These are phyloP conservation scores for Trichoderma koningii DNA, from an alignment of 2,329 filamentous ascomycete species.

Conservation along the genomic window DNA sequence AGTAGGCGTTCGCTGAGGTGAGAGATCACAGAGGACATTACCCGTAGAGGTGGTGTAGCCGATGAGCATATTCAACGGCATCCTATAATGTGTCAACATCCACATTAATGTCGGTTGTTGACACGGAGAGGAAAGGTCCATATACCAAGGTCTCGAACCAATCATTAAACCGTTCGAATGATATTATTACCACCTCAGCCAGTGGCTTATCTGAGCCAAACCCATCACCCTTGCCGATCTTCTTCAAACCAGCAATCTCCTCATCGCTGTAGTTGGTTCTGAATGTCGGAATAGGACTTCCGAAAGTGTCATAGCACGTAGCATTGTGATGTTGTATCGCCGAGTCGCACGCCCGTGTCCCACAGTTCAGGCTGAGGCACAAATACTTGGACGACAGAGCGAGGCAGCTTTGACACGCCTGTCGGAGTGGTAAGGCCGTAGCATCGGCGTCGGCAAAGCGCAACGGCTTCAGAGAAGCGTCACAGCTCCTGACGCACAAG, in stretches of 20 bases:
- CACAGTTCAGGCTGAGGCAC: slow-evolving; percentile 19
- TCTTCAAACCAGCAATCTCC: slow-evolving; percentile 37
- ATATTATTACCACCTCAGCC: slow-evolving; percentile 41
- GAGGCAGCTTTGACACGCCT: slow-evolving; percentile 16
- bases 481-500: slow-evolving; percentile 6
- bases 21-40: slow-evolving; percentile 26
- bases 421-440: neutral
- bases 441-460: neutral
- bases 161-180: slow-evolving; percentile 37
- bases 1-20: neutral
- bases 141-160: slow-evolving; percentile 46
- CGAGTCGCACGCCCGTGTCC: slow-evolving; percentile 1
- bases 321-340: slow-evolving; percentile 16
- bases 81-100: slow-evolving; percentile 35
- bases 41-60: slow-evolving; percentile 44
- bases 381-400: slow-evolving; percentile 25
- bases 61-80: slow-evolving; percentile 40
- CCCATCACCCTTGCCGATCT: slow-evolving; percentile 37
- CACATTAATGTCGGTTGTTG: neutral
- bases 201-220: slow-evolving; percentile 27
- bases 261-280: slow-evolving; percentile 39
- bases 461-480: neutral
- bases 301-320: slow-evolving; percentile 18
- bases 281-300: slow-evolving; percentile 2
- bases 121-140: neutral